phyloP scores from a whole-genome alignment of 768 basidiomycete species.

The Mrakia blollopis region DNA sequence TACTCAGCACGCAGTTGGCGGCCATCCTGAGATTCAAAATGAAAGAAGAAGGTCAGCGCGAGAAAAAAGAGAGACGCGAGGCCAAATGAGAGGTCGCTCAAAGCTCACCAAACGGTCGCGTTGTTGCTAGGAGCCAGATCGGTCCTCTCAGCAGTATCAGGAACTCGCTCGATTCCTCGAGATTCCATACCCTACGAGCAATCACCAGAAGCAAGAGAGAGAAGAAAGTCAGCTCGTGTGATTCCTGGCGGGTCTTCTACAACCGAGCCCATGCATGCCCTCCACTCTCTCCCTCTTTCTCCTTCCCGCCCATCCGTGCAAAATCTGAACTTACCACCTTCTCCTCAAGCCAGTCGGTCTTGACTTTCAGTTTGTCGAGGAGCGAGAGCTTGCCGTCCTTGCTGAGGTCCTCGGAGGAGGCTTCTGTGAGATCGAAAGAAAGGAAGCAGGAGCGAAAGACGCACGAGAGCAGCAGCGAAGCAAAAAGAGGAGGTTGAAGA shows the following conservation, averaged over 20 bases:
- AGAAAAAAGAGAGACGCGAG: not conserved
- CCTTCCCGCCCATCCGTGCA: too few species aligned
- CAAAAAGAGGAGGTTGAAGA: not conserved
- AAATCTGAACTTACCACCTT: constrained; percentile 20
- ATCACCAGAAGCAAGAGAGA: not conserved
- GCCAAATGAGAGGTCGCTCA: not conserved
- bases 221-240: not conserved
- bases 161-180: constrained; percentile 30
- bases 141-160: constrained; percentile 13
- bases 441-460: not conserved
- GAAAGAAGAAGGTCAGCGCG: not conserved
- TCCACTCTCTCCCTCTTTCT: not conserved
- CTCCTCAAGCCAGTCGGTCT: constrained; percentile 20
- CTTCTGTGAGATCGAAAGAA: not conserved
- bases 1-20: constrained; percentile 31
- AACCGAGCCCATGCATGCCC: not conserved
- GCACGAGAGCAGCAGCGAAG: not conserved
- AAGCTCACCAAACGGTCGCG: constrained; percentile 15
- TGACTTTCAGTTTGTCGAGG: constrained; percentile 12
- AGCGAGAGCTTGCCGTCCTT: not conserved
- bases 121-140: constrained; percentile 6
- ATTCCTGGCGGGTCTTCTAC: not conserved
- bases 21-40: constrained; percentile 17
- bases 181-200: constrained; percentile 18
- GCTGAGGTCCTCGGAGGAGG: constrained; percentile 7